phyloP scores from a whole-genome alignment of 148 eudicot genomes.

The Drosera capensis region DNA sequence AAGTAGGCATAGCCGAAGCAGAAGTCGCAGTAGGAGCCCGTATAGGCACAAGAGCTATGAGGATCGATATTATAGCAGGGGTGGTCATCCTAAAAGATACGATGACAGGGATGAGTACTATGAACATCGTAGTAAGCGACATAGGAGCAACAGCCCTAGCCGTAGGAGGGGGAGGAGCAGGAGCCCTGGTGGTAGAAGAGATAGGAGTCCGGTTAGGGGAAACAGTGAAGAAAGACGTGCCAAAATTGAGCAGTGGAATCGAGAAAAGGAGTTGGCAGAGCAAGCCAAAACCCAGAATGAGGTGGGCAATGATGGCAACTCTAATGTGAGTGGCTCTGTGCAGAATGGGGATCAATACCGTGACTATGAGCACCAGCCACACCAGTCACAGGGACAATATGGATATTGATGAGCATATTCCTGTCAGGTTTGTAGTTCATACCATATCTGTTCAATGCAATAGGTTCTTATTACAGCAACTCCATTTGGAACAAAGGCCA shows the following conservation, averaged over 20 bases:
- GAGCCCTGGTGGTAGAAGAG: conserved; percentile 57
- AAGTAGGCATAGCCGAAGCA: conserved; percentile 40
- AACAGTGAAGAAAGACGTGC: conserved; percentile 94
- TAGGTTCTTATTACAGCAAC: conserved; percentile 2
- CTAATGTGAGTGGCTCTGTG: conserved; percentile 9
- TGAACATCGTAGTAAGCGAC: conserved; percentile 57
- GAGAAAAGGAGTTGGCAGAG: conserved; percentile 70
- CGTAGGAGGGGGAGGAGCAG: conserved; percentile 54
- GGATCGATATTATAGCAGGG: conserved; percentile 47
- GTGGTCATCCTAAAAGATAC: conserved; percentile 51
- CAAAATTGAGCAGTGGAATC: conserved; percentile 86
- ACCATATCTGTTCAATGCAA: conserved; percentile 1
- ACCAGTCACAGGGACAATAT: conserved; percentile 19
- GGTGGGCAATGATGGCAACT: conserved; percentile 10
- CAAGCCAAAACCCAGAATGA: conserved; percentile 16
- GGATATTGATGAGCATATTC: conserved; percentile 18
- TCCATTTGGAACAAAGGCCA: conserved; percentile 5
- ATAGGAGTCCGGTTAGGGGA: conserved; percentile 58
- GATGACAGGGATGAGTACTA: conserved; percentile 56
- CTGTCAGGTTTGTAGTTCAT: conserved; percentile 33
- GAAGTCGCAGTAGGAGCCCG: conserved; percentile 71
- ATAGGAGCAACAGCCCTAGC: conserved; percentile 46
- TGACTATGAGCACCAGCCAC: conserved; percentile 14
- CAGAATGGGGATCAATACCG: conserved; percentile 21
- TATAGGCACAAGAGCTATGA: conserved; percentile 68